Evolutionary conservation across 2,329 filamentous ascomycete genomes (phyloP), one percentile per base, ranked within the genome.

Genomic region (Colletotrichum viniferum): DNA sequence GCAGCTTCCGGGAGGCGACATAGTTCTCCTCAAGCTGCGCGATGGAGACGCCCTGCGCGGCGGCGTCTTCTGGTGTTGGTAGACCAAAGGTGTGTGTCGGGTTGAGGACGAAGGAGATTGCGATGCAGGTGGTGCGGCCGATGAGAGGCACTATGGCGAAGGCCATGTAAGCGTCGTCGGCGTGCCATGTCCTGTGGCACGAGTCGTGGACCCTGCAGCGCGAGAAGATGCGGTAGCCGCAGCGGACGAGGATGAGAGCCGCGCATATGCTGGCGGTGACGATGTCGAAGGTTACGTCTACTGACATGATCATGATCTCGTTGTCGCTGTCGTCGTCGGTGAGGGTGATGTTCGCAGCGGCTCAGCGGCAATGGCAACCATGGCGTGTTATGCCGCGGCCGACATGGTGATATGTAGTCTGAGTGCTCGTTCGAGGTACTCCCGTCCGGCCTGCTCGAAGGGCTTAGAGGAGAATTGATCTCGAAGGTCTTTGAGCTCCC

Each of bases 141-240:
- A 81, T 69, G 21, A 82, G 80, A 16, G 81, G 81, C 1, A 82
- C 58, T 7, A 82, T 77, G 6, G 81, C 81, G 9, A 83, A 76
- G 18, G 80, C 81, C 80, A 83, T 82, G 78, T 82, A 83, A 36
- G 80, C 78, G 63, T 82, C 81, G 74, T 82, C 81, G 76, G 77
- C 77, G 74, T 80, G 81, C 81, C 81, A 83, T 21, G 66, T 78
- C 1, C 81, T 80, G 65, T 83, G 81, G 73, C 81, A 82, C 28
- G 78, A 78, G 13, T 60, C 64, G 75, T 82, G 81, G 12, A 78
- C 70, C 24, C 77, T 76, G 71, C 81, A 82, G 21, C 79, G 80
- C 66, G 74, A 79, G 3, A 82, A 21, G 10, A 81, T 24, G 21
- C 81, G 81, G 71, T 82, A 82, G 32, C 76, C 34, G 61, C 80